Percentiles rank a stretch among this genome's conserved stretches.
These are phyloP conservation scores for Creolimax fragrantissima DNA, from an alignment of 78 protist genomes.

Conservation along the genomic window DNA sequence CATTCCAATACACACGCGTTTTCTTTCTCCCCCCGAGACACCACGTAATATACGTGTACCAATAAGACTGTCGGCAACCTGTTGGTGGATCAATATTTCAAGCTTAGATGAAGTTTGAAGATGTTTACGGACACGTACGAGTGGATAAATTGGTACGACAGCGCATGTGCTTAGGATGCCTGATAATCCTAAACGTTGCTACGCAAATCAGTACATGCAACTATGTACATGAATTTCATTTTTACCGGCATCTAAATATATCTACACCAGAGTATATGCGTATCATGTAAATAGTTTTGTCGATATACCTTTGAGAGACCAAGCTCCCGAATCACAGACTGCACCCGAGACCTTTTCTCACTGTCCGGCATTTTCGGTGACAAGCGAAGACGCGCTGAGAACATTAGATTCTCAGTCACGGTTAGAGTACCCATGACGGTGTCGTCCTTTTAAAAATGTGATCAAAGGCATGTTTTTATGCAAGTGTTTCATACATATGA, in stretches of 20 bases:
- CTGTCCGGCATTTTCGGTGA: not conserved
- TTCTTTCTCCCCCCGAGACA: slow-evolving; percentile 1
- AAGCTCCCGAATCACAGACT: not conserved
- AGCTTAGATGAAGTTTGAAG: too few relatives aligned
- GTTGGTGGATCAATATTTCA: too few relatives aligned
- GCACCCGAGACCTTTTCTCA: not conserved
- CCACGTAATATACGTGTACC: not conserved
- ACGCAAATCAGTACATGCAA: too few relatives aligned
- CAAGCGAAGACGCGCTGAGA: slow-evolving; percentile 20
- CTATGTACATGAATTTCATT: too few relatives aligned
- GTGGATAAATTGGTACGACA: too few relatives aligned
- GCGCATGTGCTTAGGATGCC: too few relatives aligned
- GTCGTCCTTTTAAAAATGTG: not conserved
- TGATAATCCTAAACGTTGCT: too few relatives aligned
- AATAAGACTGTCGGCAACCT: not conserved
- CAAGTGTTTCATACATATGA: not conserved
- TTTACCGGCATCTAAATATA: too few relatives aligned
- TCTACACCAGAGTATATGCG: too few relatives aligned
- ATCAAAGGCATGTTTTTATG: not conserved
- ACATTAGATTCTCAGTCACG: slow-evolving; percentile 26
- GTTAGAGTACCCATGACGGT: slow-evolving; percentile 6
- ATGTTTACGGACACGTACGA: too few relatives aligned
- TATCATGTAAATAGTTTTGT: too few relatives aligned
- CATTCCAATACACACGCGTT: slow-evolving; percentile 3
- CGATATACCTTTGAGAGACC: not conserved